phyloP scores from a whole-genome alignment of 371 early-diverging fungal genomes.

The Hamiltosporidium tvaerminnensis region DNA sequence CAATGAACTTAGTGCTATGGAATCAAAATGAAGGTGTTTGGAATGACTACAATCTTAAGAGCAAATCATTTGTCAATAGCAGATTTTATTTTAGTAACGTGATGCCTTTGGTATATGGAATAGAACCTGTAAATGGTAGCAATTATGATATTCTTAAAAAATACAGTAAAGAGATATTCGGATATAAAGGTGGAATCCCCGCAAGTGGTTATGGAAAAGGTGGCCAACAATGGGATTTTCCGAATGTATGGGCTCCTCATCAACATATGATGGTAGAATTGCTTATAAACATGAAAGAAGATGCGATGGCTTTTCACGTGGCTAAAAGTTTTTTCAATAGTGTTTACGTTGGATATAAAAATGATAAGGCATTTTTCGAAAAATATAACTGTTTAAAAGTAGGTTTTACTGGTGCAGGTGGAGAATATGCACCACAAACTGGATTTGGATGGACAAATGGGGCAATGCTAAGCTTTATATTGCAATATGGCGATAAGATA shows the following conservation, averaged over 20 bases:
- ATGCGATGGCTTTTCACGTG: constrained; percentile 51
- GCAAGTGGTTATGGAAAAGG: constrained; percentile 53
- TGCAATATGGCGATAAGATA: constrained; percentile 52
- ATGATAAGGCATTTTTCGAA: constrained; percentile 63
- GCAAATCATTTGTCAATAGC: constrained; percentile 47
- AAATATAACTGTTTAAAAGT: constrained; percentile 58
- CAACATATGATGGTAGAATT: constrained; percentile 43
- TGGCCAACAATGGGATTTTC: constrained; percentile 69
- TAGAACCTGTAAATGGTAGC: constrained; percentile 31
- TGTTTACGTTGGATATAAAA: constrained; percentile 60
- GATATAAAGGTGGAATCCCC: constrained; percentile 58
- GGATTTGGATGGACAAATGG: constrained; percentile 88
- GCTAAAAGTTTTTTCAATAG: constrained; percentile 58
- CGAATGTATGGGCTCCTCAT: constrained; percentile 63
- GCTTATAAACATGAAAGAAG: constrained; percentile 18
- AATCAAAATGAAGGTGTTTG: constrained; percentile 32
- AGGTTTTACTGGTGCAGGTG: constrained; percentile 60
- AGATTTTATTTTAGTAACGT: constrained; percentile 55
- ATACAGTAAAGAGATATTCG: constrained; percentile 33
- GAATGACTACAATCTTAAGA: constrained; percentile 50
- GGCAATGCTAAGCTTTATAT: constrained; percentile 59
- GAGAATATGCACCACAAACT: constrained; percentile 65
- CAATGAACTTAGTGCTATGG: constrained; percentile 53
- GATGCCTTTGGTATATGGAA: constrained; percentile 54
- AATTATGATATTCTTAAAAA: constrained; percentile 18